A percentile compares a stretch with the other conserved stretches of the same genome.
Evolutionary conservation across 352 stramenopile species (phyloP).

Genomic region (Phytophthora tentaculata): DNA sequence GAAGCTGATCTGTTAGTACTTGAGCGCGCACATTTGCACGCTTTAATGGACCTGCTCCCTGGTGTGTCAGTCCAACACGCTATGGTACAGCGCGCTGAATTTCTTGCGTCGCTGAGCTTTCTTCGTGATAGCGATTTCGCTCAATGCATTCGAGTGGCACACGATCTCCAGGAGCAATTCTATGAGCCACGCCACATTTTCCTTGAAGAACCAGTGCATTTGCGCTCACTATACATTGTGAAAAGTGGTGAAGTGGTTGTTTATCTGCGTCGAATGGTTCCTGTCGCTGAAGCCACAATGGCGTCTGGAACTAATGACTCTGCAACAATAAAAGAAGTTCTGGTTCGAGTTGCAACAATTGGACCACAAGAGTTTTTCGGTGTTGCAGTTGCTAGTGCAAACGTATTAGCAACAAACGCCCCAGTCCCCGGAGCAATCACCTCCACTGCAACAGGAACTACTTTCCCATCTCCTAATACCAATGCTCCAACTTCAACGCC

Average conservation of each 20-base stretch:
- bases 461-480: slow-evolving; percentile 6
- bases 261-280: slow-evolving; percentile 46
- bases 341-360: slow-evolving; percentile 76
- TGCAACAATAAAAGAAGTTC: slow-evolving; percentile 35
- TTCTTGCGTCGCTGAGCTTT: slow-evolving; percentile 64
- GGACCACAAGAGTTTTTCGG: slow-evolving; percentile 76
- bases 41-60: slow-evolving; percentile 45
- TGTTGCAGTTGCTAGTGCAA: slow-evolving; percentile 50
- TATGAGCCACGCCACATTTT: slow-evolving; percentile 75
- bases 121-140: slow-evolving; percentile 66
- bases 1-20: slow-evolving; percentile 78
- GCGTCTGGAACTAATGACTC: slow-evolving; percentile 9
- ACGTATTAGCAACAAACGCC: slow-evolving; percentile 19
- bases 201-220: slow-evolving; percentile 52
- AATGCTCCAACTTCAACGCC: slow-evolving; percentile 1
- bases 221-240: slow-evolving; percentile 71
- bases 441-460: slow-evolving; percentile 9
- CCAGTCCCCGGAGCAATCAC: slow-evolving; percentile 8
- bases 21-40: slow-evolving; percentile 60
- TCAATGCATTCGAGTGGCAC: slow-evolving; percentile 76
- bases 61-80: slow-evolving; percentile 72
- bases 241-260: slow-evolving; percentile 74
- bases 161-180: slow-evolving; percentile 62
- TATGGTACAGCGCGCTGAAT: slow-evolving; percentile 77
- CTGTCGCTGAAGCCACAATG: slow-evolving; percentile 15